Conservation (phyloP, 208 protist genomes). For the Porcisia deanei region DNA sequence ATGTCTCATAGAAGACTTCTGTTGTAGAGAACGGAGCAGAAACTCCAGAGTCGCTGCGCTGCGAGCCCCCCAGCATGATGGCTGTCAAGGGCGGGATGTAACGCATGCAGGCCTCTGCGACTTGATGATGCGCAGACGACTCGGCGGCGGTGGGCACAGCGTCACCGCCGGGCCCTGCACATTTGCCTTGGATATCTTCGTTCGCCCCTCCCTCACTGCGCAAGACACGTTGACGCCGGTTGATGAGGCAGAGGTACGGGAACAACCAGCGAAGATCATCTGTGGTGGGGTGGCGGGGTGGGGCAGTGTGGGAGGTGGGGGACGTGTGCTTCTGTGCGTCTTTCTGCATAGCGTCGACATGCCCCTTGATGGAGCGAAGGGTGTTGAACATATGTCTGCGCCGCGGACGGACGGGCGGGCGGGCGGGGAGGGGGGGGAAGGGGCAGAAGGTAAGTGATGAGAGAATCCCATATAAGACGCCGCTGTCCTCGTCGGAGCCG, state of each 20-base stretch:
- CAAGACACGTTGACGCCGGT: constrained; percentile 6
- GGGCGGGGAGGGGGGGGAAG: not conserved
- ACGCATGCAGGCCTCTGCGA: not conserved
- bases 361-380: constrained; percentile 35
- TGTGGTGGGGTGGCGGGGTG: not conserved
- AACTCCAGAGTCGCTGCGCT: not conserved
- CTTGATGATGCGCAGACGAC: not conserved
- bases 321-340: not conserved
- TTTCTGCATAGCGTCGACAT: not conserved
- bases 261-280: constrained; percentile 4
- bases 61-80: not conserved
- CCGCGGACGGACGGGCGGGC: not conserved
- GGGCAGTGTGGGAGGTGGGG: not conserved
- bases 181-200: not conserved
- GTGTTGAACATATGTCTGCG: constrained; percentile 32
- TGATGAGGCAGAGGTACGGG: constrained; percentile 1
- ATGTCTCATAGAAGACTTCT: not conserved
- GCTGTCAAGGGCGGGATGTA: constrained; percentile 3
- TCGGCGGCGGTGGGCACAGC: not conserved
- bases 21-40: not conserved
- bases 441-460: too few relatives aligned
- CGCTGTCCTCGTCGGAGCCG: not conserved
- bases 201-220: not conserved
- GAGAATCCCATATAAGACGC: not conserved
- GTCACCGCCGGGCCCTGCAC: not conserved